Percentiles rank a stretch among this genome's conserved stretches.
Conservation (phyloP, 495 filamentous ascomycete genomes). For the Hyaloscypha bicolor region DNA sequence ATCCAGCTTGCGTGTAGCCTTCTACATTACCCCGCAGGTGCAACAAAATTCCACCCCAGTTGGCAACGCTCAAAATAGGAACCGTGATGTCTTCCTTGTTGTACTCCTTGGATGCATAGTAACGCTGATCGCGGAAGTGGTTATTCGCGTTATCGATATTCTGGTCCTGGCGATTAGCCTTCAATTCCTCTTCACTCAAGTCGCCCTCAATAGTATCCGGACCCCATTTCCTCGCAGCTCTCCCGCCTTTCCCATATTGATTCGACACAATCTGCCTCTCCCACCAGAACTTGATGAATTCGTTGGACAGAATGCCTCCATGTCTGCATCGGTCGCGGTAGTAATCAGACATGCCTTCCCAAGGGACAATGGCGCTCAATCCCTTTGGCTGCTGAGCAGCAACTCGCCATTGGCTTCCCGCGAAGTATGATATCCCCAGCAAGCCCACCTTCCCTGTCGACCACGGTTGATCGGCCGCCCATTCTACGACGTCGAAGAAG, state of each 20-base stretch:
- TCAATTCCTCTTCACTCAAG: slow-evolving; percentile 55
- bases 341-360: slow-evolving; percentile 48
- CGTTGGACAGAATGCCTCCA: slow-evolving; percentile 65
- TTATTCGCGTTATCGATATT: slow-evolving; percentile 57
- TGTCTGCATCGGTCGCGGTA: slow-evolving; percentile 49
- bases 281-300: slow-evolving; percentile 69
- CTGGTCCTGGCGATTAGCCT: slow-evolving; percentile 57
- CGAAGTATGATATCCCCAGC: slow-evolving; percentile 45
- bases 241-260: slow-evolving; percentile 59
- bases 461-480: slow-evolving; percentile 44
- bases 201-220: slow-evolving; percentile 62
- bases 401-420: slow-evolving; percentile 44
- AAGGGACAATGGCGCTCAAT: slow-evolving; percentile 47
- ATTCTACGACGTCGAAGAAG: slow-evolving; percentile 49
- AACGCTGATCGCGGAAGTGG: slow-evolving; percentile 58
- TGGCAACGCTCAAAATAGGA: slow-evolving; percentile 61
- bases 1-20: slow-evolving; percentile 61
- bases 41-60: slow-evolving; percentile 61
- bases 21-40: slow-evolving; percentile 68
- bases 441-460: slow-evolving; percentile 49
- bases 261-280: slow-evolving; percentile 62
- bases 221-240: slow-evolving; percentile 43
- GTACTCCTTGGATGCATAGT: slow-evolving; percentile 64
- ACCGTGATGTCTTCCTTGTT: slow-evolving; percentile 61
- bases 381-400: slow-evolving; percentile 44